Conservation (phyloP, 1,284 basidiomycete genomes). For the Melampsora abietis-canadensis region DNA sequence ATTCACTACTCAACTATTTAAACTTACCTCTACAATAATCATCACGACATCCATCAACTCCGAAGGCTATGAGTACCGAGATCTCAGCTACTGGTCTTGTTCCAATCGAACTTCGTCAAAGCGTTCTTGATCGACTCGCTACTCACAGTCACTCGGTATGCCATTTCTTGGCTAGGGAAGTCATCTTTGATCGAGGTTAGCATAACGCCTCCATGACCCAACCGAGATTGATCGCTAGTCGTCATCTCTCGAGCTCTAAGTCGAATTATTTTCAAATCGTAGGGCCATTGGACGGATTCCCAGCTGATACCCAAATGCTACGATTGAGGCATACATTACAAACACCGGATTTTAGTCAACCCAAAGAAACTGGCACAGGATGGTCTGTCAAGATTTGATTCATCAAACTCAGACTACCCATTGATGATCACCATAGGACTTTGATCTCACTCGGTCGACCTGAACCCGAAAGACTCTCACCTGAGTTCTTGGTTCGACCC, state of each 20-base stretch:
- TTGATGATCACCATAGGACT: conserved; percentile 4
- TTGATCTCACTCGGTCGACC: conserved; percentile 26
- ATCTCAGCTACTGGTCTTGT: conserved; percentile 17
- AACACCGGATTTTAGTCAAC: conserved; percentile 17
- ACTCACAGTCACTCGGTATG: conserved; percentile 28
- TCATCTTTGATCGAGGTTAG: conserved; percentile 30
- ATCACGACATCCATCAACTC: not conserved
- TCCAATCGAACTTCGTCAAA: conserved; percentile 9
- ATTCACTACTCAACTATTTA: not conserved
- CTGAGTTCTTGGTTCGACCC: conserved; percentile 34
- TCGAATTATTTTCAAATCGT: not conserved
- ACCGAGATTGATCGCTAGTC: too few relatives aligned
- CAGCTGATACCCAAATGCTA: conserved; percentile 19
- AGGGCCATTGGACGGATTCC: conserved; percentile 21
- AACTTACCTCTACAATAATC: not conserved
- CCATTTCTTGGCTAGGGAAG: conserved; percentile 15
- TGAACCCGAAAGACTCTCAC: conserved; percentile 42
- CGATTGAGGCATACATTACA: conserved; percentile 33
- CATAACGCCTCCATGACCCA: not conserved
- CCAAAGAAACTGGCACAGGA: conserved; percentile 11
- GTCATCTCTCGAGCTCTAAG: too few relatives aligned
- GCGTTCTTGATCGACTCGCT: conserved; percentile 26
- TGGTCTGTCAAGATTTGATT: conserved; percentile 9
- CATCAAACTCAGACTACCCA: not conserved
- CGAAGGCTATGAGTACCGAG: conserved; percentile 22